phyloP scores from a whole-genome alignment of 129 eudicot species.

The Apium graveolens region DNA sequence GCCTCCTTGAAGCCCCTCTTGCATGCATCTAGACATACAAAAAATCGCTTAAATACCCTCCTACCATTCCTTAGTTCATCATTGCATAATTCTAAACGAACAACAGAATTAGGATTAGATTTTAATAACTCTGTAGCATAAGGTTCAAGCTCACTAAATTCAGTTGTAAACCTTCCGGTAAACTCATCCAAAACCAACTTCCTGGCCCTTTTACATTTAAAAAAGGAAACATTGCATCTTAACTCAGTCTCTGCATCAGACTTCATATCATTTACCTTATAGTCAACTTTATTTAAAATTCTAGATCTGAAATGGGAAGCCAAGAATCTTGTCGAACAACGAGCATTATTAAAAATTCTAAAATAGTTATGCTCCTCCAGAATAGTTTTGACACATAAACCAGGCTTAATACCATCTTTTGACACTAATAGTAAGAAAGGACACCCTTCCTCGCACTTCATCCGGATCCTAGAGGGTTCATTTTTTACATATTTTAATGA shows the following conservation, averaged over 20 bases:
- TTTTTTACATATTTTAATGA: not conserved
- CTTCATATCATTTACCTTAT: not conserved
- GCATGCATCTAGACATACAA: too few species aligned
- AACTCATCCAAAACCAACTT: too few species aligned
- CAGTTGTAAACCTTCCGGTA: too few species aligned
- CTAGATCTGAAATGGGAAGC: not conserved
- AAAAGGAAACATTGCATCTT: too few species aligned
- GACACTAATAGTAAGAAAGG: not conserved
- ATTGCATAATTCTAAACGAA: too few species aligned
- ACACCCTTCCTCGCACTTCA: not conserved
- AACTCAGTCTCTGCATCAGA: not conserved
- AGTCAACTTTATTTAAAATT: not conserved
- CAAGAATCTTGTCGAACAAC: not conserved
- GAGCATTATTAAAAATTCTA: not conserved
- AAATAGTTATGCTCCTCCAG: not conserved
- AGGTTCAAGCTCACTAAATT: too few species aligned
- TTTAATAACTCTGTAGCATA: too few species aligned
- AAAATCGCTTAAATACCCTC: too few species aligned
- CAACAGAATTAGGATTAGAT: too few species aligned
- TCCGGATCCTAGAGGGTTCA: not conserved
- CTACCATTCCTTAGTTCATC: too few species aligned
- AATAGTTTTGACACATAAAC: not conserved
- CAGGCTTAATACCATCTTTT: not conserved
- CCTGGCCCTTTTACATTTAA: too few species aligned
- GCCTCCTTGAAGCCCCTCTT: too few species aligned